A percentile compares a stretch with the other conserved stretches of the same genome.
Evolutionary conservation across 352 stramenopile species (phyloP).

Genomic region (Globisporangium carolinianum): DNA sequence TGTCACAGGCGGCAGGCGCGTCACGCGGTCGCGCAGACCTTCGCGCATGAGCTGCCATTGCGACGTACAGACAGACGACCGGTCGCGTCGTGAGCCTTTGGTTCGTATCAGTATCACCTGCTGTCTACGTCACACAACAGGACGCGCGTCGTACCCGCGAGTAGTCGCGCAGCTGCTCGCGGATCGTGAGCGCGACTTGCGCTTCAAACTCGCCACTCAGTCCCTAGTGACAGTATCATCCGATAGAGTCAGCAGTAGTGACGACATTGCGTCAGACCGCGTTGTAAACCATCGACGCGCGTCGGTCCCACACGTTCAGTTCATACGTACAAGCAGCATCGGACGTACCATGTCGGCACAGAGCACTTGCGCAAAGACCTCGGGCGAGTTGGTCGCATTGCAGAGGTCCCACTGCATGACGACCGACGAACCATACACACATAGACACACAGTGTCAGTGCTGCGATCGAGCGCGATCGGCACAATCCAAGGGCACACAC

Average conservation of each 20-base stretch:
- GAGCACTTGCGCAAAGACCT: constrained; percentile 53
- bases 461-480: too few species aligned
- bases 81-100: too few species aligned
- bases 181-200: constrained; percentile 70
- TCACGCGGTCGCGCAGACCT: constrained; percentile 53
- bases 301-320: too few species aligned
- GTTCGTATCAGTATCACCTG: too few species aligned
- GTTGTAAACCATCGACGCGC: too few species aligned
- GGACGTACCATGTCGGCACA: constrained; percentile 61
- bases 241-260: neutral
- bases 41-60: constrained; percentile 58
- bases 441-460: too few species aligned
- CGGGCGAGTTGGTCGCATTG: constrained; percentile 57
- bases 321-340: too few species aligned
- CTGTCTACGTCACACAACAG: neutral
- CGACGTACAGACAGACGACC: too few species aligned
- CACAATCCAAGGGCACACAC: too few species aligned
- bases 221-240: constrained; percentile 22
- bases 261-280: neutral
- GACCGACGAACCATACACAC: too few species aligned
- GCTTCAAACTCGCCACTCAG: constrained; percentile 75
- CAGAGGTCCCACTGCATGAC: constrained; percentile 53
- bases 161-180: constrained; percentile 72
- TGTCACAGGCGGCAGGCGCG: constrained; percentile 44
- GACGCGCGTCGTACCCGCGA: constrained; percentile 33